phyloP scores from a whole-genome alignment of 2,329 filamentous ascomycete genomes.

The Fusarium foetens region DNA sequence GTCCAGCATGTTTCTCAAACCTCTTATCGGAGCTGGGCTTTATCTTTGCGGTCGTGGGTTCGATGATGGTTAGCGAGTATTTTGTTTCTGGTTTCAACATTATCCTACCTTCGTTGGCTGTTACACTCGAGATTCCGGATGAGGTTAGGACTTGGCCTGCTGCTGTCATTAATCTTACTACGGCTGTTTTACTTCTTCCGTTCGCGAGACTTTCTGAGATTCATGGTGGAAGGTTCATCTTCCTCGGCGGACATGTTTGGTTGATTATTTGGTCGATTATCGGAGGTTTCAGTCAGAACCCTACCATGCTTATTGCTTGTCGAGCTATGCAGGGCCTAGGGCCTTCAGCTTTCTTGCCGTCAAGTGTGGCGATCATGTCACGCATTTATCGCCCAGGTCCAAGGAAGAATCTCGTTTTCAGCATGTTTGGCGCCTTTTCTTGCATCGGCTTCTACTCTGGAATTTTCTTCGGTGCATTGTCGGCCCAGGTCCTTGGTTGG shows the following conservation, averaged over 20 bases:
- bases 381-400: slow-evolving; percentile 76
- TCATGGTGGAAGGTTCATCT: slow-evolving; percentile 70
- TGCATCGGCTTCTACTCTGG: slow-evolving; percentile 71
- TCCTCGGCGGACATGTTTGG: slow-evolving; percentile 70
- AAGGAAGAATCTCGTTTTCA: slow-evolving; percentile 74
- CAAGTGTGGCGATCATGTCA: slow-evolving; percentile 76
- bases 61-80: slow-evolving; percentile 76
- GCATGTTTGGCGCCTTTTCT: slow-evolving; percentile 68
- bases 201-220: slow-evolving; percentile 70
- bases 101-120: slow-evolving; percentile 73
- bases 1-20: slow-evolving; percentile 66
- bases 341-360: slow-evolving; percentile 73
- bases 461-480: slow-evolving; percentile 73
- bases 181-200: slow-evolving; percentile 69
- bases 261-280: slow-evolving; percentile 74
- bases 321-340: slow-evolving; percentile 80
- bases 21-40: slow-evolving; percentile 69
- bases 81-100: slow-evolving; percentile 82
- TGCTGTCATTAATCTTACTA: slow-evolving; percentile 68
- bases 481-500: slow-evolving; percentile 70
- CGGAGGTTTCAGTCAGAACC: slow-evolving; percentile 73
- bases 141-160: slow-evolving; percentile 71
- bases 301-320: slow-evolving; percentile 75
- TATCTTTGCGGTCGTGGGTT: slow-evolving; percentile 69
- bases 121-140: slow-evolving; percentile 71